Conservation (phyloP, 2,329 filamentous ascomycete genomes). For the Diaporthe aspalathi region DNA sequence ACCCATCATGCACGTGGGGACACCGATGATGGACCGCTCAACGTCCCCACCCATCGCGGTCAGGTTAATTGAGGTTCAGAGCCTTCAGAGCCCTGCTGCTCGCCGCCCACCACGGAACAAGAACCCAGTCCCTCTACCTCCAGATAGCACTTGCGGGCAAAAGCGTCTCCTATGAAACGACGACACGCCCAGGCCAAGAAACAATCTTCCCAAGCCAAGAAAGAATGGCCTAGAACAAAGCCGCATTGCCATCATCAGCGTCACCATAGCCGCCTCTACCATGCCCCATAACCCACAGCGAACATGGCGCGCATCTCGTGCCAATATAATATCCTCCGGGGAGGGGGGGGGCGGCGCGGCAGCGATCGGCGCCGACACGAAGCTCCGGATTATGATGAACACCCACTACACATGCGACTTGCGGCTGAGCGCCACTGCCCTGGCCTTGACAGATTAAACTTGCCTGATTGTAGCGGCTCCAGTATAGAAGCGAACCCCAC, state of each 20-base stretch:
- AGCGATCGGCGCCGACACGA: constrained; percentile 18
- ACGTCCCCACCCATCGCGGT: not conserved
- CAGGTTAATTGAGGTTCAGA: not conserved
- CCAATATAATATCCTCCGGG: not conserved
- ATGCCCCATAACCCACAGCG: too few relatives aligned
- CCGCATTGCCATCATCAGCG: not conserved
- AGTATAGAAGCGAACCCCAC: not conserved
- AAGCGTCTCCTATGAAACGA: not conserved
- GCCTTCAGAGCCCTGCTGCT: not conserved
- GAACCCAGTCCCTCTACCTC: not conserved
- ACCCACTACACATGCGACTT: constrained; percentile 10
- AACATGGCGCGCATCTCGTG: not conserved
- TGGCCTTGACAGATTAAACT: not conserved
- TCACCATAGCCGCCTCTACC: not conserved
- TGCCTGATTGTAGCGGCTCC: not conserved
- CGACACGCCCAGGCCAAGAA: not conserved
- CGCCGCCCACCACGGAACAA: not conserved
- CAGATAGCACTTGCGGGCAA: not conserved
- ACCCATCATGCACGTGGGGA: constrained; percentile 11
- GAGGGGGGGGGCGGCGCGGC: too few relatives aligned
- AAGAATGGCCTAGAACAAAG: constrained; percentile 8
- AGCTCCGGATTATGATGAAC: constrained; percentile 25
- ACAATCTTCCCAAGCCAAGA: not conserved
- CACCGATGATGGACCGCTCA: not conserved
- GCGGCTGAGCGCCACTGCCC: constrained; percentile 8